Evolutionary conservation across 805 yeast genomes (phyloP).

Genomic region (Candida glaebosa): DNA sequence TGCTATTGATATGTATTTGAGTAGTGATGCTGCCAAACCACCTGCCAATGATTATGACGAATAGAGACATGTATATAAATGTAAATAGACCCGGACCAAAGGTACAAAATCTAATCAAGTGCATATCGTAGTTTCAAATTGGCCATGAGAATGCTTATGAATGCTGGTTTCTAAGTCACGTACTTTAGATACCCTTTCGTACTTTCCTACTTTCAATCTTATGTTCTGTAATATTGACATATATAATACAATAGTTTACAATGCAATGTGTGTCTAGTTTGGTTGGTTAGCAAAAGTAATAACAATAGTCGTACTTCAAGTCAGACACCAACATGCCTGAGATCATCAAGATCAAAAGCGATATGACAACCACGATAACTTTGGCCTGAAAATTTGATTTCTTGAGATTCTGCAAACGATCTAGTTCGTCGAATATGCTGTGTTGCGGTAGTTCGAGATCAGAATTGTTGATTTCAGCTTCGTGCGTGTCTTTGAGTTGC

Average conservation of each 20-base stretch:
- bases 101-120: background rate
- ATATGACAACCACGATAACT: background rate
- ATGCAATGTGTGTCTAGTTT: no score
- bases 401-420: slow-evolving; percentile 16
- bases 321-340: slow-evolving; percentile 28
- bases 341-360: slow-evolving; percentile 9
- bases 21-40: slow-evolving; percentile 78
- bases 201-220: no score
- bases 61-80: slow-evolving; percentile 12
- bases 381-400: background rate
- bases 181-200: no score
- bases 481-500: background rate
- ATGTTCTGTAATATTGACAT: background rate
- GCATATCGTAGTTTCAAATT: no score
- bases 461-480: background rate
- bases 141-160: no score
- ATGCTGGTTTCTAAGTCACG: no score
- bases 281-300: slow-evolving; percentile 29
- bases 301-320: slow-evolving; percentile 36
- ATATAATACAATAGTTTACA: slow-evolving; percentile 1
- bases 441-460: slow-evolving; percentile 1
- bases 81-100: background rate
- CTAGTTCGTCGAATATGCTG: slow-evolving; percentile 21
- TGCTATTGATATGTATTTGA: slow-evolving; percentile 82
- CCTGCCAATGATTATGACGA: slow-evolving; percentile 84